Conservation (phyloP, 208 protist species). For the Phytomonas francai region DNA sequence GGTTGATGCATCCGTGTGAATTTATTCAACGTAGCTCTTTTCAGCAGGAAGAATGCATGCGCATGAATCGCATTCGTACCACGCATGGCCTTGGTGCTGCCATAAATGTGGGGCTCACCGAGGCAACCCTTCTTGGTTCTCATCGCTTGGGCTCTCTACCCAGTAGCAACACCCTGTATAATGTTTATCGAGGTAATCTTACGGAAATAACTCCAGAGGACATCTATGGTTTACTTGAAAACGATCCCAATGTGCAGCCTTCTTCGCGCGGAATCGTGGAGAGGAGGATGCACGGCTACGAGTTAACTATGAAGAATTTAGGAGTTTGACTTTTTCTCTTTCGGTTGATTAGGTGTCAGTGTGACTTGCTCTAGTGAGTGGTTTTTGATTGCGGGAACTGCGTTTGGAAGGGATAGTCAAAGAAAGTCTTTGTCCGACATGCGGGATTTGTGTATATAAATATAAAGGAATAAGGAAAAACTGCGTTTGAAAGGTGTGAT, state of each 20-base stretch:
- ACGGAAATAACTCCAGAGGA: slow-evolving; percentile 56
- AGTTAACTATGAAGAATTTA: slow-evolving; percentile 82
- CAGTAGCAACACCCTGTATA: slow-evolving; percentile 69
- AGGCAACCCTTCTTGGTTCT: slow-evolving; percentile 59
- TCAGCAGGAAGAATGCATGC: slow-evolving; percentile 66
- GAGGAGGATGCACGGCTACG: slow-evolving; percentile 66
- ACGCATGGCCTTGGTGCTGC: slow-evolving; percentile 72
- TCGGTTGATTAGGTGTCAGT: background rate
- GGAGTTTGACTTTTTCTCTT: slow-evolving; percentile 23
- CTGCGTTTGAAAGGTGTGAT: background rate
- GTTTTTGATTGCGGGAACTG: background rate
- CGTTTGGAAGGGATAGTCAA: background rate
- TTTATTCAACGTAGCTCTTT: slow-evolving; percentile 69
- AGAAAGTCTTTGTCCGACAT: background rate
- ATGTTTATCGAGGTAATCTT: slow-evolving; percentile 71
- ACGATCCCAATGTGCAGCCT: slow-evolving; percentile 83
- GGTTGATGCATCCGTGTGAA: slow-evolving; percentile 78
- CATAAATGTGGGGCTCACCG: slow-evolving; percentile 57
- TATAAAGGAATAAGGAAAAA: slow-evolving; percentile 12
- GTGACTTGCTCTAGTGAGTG: background rate
- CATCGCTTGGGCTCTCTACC: slow-evolving; percentile 69
- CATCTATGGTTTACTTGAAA: slow-evolving; percentile 71
- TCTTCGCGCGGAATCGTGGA: slow-evolving; percentile 70
- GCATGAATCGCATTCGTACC: slow-evolving; percentile 76
- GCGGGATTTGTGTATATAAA: background rate